Evolutionary conservation across 495 filamentous ascomycete species (phyloP).

Genomic region (Neurospora sp.): DNA sequence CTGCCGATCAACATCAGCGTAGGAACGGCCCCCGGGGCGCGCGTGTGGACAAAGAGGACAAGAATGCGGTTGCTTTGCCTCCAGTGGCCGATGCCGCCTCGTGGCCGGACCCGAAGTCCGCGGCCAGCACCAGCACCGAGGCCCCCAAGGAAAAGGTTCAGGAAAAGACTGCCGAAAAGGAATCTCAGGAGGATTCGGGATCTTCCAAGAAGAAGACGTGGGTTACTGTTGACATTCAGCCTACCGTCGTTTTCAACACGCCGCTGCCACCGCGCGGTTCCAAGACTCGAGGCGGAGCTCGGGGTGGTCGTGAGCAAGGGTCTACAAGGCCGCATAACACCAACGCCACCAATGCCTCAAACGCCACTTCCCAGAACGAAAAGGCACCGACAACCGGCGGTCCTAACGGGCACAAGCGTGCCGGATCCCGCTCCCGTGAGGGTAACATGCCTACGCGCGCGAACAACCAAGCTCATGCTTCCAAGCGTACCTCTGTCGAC

Average conservation of each 20-base stretch:
- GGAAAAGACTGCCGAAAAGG: constrained; percentile 54
- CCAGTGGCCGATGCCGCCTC: constrained; percentile 58
- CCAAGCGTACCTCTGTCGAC: constrained; percentile 40
- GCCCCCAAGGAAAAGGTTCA: constrained; percentile 22
- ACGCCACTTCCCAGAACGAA: constrained; percentile 6
- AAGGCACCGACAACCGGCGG: constrained; percentile 8
- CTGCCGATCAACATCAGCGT: constrained; percentile 29
- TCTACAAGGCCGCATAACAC: constrained; percentile 13
- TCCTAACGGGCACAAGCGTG: constrained; percentile 5
- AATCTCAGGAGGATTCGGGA: constrained; percentile 52
- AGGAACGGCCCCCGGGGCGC: constrained; percentile 36
- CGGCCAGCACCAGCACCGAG: constrained; percentile 62
- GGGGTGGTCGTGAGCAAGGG: constrained; percentile 39
- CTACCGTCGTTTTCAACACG: constrained; percentile 73
- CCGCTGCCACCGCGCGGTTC: constrained; percentile 54
- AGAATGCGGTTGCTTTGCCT: constrained; percentile 29
- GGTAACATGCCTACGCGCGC: constrained; percentile 11
- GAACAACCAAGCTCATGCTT: constrained; percentile 15
- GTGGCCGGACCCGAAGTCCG: constrained; percentile 87
- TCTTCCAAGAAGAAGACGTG: constrained; percentile 59
- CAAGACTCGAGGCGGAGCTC: constrained; percentile 48
- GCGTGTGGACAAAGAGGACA: constrained; percentile 42
- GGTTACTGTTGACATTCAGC: constrained; percentile 62
- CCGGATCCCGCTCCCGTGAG: constrained; percentile 14
- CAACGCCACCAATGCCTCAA: constrained; percentile 1